Evolutionary conservation across 768 basidiomycete species (phyloP).

Genomic region (Boletus pseudopeckii): DNA sequence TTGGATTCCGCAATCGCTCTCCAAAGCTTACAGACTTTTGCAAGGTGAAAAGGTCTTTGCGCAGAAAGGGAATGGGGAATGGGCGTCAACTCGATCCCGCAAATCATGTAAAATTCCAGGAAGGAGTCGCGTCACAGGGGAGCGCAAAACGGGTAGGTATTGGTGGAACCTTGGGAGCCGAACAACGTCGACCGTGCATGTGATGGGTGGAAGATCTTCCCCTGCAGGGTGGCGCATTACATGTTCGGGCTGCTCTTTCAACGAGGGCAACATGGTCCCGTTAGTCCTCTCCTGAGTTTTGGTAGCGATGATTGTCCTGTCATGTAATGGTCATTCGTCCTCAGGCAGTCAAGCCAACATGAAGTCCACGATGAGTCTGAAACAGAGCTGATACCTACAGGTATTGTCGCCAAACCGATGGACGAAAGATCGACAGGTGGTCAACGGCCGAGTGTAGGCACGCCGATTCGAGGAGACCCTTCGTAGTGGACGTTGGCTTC

Average conservation of each 20-base stretch:
- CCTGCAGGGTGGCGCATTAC: not conserved
- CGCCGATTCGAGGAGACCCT: not conserved
- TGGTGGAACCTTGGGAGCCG: not conserved
- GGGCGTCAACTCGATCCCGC: not conserved
- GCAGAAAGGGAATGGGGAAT: not conserved
- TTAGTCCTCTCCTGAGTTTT: not conserved
- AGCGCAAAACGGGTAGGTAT: not conserved
- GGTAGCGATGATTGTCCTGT: not conserved
- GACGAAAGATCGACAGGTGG: not conserved
- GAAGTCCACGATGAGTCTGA: not conserved
- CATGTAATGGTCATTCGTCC: not conserved
- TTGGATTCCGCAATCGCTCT: conserved; percentile 7
- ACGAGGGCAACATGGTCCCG: not conserved
- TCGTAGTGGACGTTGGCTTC: not conserved
- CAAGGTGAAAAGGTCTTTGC: conserved; percentile 10
- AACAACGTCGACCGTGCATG: not conserved
- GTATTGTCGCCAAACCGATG: not conserved
- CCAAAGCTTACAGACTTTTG: conserved; percentile 23
- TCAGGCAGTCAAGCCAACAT: not conserved
- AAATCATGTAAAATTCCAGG: conserved; percentile 4
- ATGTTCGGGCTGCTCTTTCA: not conserved
- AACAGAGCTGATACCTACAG: not conserved
- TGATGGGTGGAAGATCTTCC: not conserved
- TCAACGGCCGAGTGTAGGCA: not conserved
- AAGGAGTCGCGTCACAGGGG: conserved; percentile 11